Evolutionary conservation across 1,284 basidiomycete genomes (phyloP), one percentile per base, ranked within the genome.

Genomic region (Ustilago crameri): DNA sequence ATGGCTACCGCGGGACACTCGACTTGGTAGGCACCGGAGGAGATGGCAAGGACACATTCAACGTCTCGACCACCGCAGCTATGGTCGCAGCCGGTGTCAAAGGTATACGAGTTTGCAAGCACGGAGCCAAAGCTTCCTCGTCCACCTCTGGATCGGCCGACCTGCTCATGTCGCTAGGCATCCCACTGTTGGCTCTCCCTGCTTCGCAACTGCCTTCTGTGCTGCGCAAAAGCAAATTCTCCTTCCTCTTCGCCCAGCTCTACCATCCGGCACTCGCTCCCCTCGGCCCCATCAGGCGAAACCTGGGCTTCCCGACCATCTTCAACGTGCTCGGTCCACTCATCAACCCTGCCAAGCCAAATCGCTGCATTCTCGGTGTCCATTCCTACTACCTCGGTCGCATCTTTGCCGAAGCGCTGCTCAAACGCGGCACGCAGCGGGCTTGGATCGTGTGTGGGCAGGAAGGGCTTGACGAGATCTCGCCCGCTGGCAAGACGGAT

Each of bases 281-380:
- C 67, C 87, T 98, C 73, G 92, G 91, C 0, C 93, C 95, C 0
- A 89, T 91, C 78, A 90, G 95, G 52, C 90, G 91, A 76, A 85
- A 89, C 0, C 89, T 98, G 51, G 93, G 94, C 59, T 97, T 97
- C 86, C 91, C 95, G 24, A 98, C 95, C 3, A 90, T 98, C 86
- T 98, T 98, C 88, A 98, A 98, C 85, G 86, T 96, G 60, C 87
- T 98, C 40, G 95, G 96, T 0, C 95, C 95, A 0, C 87, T 98
- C 41, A 91, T 97, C 85, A 98, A 97, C 84, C 96, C 95, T 0
- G 91, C 93, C 0, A 85, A 86, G 18, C 95, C 95, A 0, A 87
- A 24, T 89, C 92, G 22, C 91, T 97, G 80, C 51, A 74, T 98
- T 14, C 87, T 98, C 27, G 95, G 95, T 51, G 91, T 98, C 22